Evolutionary conservation across 192 early-diverging fungal species (phyloP).

Genomic region (Pilobolus umbonatus): DNA sequence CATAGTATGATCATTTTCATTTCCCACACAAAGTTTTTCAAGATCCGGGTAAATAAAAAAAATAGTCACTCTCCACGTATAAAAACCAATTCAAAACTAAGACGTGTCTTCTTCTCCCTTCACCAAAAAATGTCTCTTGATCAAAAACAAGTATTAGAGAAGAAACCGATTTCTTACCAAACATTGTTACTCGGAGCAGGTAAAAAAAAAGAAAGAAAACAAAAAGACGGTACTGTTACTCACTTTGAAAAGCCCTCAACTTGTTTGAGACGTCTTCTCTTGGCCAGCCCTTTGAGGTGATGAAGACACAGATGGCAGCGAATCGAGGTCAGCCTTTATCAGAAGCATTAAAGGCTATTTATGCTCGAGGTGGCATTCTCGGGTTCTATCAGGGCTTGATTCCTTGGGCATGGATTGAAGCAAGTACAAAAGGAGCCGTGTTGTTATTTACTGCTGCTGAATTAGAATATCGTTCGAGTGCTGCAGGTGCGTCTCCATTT

Average conservation of each 20-base stretch:
- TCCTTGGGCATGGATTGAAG: conserved; percentile 64
- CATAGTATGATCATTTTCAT: too few species aligned
- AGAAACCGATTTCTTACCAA: conserved; percentile 82
- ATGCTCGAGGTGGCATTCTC: conserved; percentile 76
- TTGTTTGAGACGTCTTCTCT: conserved; percentile 90
- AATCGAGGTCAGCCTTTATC: conserved; percentile 81
- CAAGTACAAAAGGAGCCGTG: conserved; percentile 56
- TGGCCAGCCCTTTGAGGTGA: conserved; percentile 94
- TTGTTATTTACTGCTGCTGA: conserved; percentile 60
- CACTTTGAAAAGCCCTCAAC: conserved; percentile 58
- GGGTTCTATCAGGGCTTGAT: conserved; percentile 94
- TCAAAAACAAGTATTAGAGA: conserved; percentile 41
- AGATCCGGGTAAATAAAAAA: too few species aligned
- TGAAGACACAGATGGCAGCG: conserved; percentile 93
- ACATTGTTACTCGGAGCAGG: conserved; percentile 88
- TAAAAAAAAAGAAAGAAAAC: conserved; percentile 23
- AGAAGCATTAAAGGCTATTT: conserved; percentile 70
- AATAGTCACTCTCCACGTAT: not conserved
- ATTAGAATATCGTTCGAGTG: conserved; percentile 48
- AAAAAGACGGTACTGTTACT: not conserved
- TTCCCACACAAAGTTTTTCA: too few species aligned
- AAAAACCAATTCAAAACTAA: not conserved
- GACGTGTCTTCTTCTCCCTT: not conserved
- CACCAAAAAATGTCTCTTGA: not conserved
- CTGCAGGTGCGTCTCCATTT: conserved; percentile 52